Base-by-base conservation (phyloP, 768 basidiomycete species). In the Holtermannia corniformis region DNA sequence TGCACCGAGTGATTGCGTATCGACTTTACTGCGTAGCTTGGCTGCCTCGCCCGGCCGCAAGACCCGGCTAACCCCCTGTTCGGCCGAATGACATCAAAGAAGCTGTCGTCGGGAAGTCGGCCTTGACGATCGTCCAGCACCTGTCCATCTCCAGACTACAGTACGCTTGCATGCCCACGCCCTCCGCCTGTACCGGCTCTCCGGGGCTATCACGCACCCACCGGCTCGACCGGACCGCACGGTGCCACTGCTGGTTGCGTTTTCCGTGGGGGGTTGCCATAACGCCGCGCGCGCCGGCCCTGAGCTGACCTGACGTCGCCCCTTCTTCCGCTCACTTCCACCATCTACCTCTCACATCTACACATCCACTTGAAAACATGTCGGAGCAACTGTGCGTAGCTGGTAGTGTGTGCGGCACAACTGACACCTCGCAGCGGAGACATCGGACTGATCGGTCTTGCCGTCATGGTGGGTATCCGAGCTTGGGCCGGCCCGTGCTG, bases 401-500 rank as follows among this genome's bases (percentile, higher is more conserved):
- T 44, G 5, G 7, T 7, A 19, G 10, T 19, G 5, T 10, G 10
- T 19, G 19, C 20, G n/a, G n/a, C n/a, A n/a, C n/a, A 37, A 45
- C 53, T 50, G 42, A 54, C 47, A 21, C 48, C 48, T 12, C n/a
- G 7, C 68, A 93, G 90, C 70, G 90, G 88, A 76, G 92, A 96
- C 76, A 91, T 95, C 75, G 91, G 91, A 74, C 87, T 95, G 74
- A 95, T 95, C 77, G 91, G 91, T 78, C 79, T 96, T 70, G 91
- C 91, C 79, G 91, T 96, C 78, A 96, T 96, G 91, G 91, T 92
- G 73, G 53, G 78, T 73, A 23, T 5, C n/a, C 32, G 26, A 24
- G 22, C 13, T 50, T 41, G 20, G 44, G 52, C 45, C 48, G 5
- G 42, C 12, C 10, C 19, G 24, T 37, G 47, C 20, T 20, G 16